Base-by-base conservation (phyloP, 352 stramenopile species). In the Blastocystis sp. region DNA sequence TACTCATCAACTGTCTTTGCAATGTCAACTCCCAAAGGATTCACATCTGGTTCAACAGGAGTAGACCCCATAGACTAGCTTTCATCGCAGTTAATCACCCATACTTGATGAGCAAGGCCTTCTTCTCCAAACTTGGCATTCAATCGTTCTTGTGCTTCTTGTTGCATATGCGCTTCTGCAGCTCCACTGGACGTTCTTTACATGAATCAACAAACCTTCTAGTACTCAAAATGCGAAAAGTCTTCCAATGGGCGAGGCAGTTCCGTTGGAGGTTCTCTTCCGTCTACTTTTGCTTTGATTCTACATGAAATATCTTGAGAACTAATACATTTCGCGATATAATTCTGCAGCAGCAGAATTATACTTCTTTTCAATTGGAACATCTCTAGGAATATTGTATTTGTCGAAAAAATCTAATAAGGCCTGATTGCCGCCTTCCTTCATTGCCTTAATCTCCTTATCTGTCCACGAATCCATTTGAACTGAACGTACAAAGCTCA, bases 381-480 rank as follows among this genome's bases (percentile, higher is more conserved):
- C 52, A 85, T 88, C 46, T 14, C 66, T 75, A n/a, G 51, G 24
- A 78, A 89, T 85, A 24, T 52, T 63, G 66, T 89, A 59, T 21
- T 71, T 49, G 5, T 27, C 43, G 24, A 89, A 77, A 86, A 89
- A 89, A 14, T 69, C 54, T 27, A 56, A 61, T 21, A 80, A 61
- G 27, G 81, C 61, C 19, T 89, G 42, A 74, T 89, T 89, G 61
- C 87, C 87, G 19, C 87, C 87, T 19, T 54, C 52, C 1, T 27
- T 21, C 87, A 89, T 89, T 7, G 87, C 65, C 37, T 88, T 35
- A 35, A 89, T 88, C 37, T 89, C 63, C 32, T 56, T 88, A 9
- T 89, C 87, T 1, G 27, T 71, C 87, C 87, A 89, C 9, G 80
- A 87, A 74, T 89, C 87, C 87, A 89, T 89, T 29, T 88, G 43